Evolutionary conservation across 768 basidiomycete species (phyloP), one percentile per base, ranked within the genome.

Genomic region (Hygrocybe punicea): DNA sequence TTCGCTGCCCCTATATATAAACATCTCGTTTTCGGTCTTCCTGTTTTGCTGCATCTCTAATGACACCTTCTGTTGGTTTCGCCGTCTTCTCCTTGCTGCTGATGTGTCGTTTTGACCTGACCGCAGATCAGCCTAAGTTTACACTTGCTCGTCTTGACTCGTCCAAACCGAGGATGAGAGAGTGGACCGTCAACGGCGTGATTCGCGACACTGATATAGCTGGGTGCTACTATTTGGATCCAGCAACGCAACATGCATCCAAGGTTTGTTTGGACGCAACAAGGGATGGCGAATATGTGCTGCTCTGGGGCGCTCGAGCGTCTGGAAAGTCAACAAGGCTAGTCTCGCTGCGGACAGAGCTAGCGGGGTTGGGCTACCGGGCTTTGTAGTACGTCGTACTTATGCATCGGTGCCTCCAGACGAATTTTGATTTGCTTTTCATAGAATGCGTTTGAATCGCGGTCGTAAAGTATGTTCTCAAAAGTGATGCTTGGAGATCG

Each of bases 311-410:
- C 13, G 56, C 55, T 36, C 55, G 40, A 34, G 59, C 56, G 46
- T 60, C 59, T 25, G 56, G 59, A 56, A 60, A 60, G 46, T 21
- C 59, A 49, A 60, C 59, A 49, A 34, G 56, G 45, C 36, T 60
- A 36, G 17, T 42, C 42, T 52, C 39, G 55, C 29, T 57, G 35
- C 49, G 35, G 56, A 8, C 19, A 51, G 17, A 47, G 51, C 56
- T 60, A 24, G 16, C 14, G 37, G 44, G 11, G 36, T 21, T 16
- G 29, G 48, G 50, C 44, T 53, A 57, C 17, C 23, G 29, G 35
- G 33, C 42, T 19, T 53, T 57, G 34, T 60, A 57, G 58, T 59
- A 55, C 29, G 47, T 59, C 54, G 23, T 51, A 17, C 44, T 50
- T 29, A 35, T 39, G 49, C 21, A 44, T 57, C 33, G 19, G 24